phyloP scores from a whole-genome alignment of 257 asterid species.

The Phtheirospermum japonicum region DNA sequence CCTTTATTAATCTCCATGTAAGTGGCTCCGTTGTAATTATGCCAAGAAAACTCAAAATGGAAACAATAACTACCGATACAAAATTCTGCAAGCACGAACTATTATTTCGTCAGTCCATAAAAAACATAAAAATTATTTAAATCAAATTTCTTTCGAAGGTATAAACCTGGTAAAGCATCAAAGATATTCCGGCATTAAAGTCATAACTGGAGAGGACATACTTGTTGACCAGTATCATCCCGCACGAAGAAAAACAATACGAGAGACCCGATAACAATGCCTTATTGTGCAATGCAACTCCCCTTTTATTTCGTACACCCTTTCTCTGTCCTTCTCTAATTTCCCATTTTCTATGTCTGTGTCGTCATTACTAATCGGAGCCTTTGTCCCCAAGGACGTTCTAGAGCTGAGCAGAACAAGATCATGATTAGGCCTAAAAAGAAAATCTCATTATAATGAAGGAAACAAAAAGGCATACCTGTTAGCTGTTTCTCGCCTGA shows the following conservation, averaged over 20 bases:
- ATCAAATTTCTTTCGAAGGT: conserved; percentile 13
- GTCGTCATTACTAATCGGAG: conserved; percentile 42
- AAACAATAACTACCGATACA: conserved; percentile 71
- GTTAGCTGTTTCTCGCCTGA: conserved; percentile 47
- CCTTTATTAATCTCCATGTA: conserved; percentile 86
- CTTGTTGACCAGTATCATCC: conserved; percentile 93
- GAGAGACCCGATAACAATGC: conserved; percentile 81
- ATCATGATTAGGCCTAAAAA: conserved; percentile 7
- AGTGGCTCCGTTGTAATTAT: conserved; percentile 77
- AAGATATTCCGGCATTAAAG: conserved; percentile 84
- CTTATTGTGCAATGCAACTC: conserved; percentile 45
- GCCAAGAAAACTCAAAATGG: conserved; percentile 55
- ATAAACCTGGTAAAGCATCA: conserved; percentile 94
- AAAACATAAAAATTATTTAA: conserved; percentile 2
- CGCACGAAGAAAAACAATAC: conserved; percentile 81
- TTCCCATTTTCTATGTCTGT: conserved; percentile 65
- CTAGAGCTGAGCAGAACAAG: conserved; percentile 37
- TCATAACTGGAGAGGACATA: conserved; percentile 84
- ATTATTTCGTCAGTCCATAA: conserved; percentile 18
- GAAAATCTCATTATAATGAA: background rate
- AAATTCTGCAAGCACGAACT: conserved; percentile 61
- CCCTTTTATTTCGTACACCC: conserved; percentile 38
- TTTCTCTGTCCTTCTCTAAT: conserved; percentile 49
- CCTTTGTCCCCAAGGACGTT: conserved; percentile 47
- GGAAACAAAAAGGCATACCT: conserved; percentile 38